Base-by-base conservation (phyloP, 2,329 filamentous ascomycete genomes). In the Pseudopithomyces chartarum region DNA sequence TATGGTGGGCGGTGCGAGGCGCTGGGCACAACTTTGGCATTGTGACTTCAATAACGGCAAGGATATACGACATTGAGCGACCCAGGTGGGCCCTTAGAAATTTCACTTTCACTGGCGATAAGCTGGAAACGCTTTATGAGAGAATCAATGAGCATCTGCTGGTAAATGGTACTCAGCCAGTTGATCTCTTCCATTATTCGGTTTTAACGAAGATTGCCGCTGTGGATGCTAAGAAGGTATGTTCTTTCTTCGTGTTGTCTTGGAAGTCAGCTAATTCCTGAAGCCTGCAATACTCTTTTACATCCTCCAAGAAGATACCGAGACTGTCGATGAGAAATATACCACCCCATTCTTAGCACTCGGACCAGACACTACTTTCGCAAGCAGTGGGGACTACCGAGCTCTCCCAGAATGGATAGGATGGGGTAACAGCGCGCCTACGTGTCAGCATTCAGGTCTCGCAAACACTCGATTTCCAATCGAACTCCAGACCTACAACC, bases 301-400 rank as follows among this genome's bases (percentile, higher is more conserved):
- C 22, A 48, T 54, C 10, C 52, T 54, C 4, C 52, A 54, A 15
- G 52, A 54, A 22, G 44, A 36, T 6, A 45, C 23, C 12, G 52
- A 48, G 6, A n/a, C 7, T 19, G 44, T 54, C 15, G 23, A 33
- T 10, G 44, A 42, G 13, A 8, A 7, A 6, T 26, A 17, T 23
- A 43, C 36, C 11, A 17, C 43, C 11, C 36, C 52, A 3, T 54
- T 54, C 26, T 13, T 38, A 12, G 44, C 44, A 3, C 44, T 54
- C 3, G 36, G 36, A 5, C 45, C 52, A 17, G 6, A 36, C 44
- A 13, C 12, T 11, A 15, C 34, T 1, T 15, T 11, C 7, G 17
- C 1, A 2, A 44, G 29, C 38, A 32, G 12, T 17, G 52, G 52
- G 19, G 44, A 54, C 23, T 54, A 54, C 23, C 26, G 23, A 11